These are phyloP conservation scores for Aspergillus phoenicis DNA, from an alignment of 2,329 filamentous ascomycete species.

Conservation along the genomic window DNA sequence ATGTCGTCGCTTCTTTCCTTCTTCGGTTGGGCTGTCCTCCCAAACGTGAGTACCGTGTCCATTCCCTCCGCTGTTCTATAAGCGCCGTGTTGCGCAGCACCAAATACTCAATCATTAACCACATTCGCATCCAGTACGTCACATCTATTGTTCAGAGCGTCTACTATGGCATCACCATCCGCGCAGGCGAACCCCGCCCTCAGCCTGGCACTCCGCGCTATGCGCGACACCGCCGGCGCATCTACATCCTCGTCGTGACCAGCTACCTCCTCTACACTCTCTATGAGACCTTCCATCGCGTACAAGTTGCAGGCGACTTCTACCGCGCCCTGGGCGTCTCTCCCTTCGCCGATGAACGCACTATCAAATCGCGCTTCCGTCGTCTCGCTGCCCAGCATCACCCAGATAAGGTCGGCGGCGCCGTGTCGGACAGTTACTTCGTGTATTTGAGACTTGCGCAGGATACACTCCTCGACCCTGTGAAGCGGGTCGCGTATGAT, in stretches of 20 bases:
- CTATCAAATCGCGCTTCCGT: conserved; percentile 83
- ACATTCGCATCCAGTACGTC: conserved; percentile 60
- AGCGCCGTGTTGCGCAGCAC: not conserved
- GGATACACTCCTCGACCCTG: conserved; percentile 77
- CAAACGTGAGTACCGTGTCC: conserved; percentile 51
- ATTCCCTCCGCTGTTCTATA: not conserved
- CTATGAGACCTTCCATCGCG: conserved; percentile 84
- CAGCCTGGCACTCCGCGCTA: conserved; percentile 67
- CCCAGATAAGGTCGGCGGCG: conserved; percentile 72
- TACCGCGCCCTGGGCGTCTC: conserved; percentile 76
- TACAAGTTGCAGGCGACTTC: conserved; percentile 72
- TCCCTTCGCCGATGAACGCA: conserved; percentile 68
- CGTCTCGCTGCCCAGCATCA: conserved; percentile 70
- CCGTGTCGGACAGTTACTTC: conserved; percentile 60
- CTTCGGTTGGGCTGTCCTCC: conserved; percentile 64
- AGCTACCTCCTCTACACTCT: conserved; percentile 88
- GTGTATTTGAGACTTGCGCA: conserved; percentile 80
- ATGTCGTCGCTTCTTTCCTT: conserved; percentile 56
- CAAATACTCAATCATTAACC: not conserved
- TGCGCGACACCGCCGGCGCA: conserved; percentile 73
- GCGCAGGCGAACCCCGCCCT: conserved; percentile 82
- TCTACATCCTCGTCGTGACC: conserved; percentile 80
- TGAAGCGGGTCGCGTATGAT: conserved; percentile 83
- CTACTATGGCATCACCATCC: conserved; percentile 86
- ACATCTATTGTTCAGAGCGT: conserved; percentile 76